Base-by-base conservation (phyloP, 805 yeast genomes). In the Debaryomyces castellii region DNA sequence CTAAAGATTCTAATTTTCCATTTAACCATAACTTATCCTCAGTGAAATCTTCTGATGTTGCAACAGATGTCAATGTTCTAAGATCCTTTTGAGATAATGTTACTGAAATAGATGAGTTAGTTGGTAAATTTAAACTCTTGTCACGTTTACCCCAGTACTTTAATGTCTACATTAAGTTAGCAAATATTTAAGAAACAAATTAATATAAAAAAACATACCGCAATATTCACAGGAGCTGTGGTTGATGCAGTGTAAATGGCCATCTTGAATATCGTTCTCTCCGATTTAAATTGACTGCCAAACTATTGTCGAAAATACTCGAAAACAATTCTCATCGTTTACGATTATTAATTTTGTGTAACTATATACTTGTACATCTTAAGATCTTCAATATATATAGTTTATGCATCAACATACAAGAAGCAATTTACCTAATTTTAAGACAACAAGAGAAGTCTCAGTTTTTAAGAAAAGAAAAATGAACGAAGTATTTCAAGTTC, bases 61-160 rank as follows among this genome's bases (percentile, higher is more conserved):
- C 80, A 2, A 88, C 97, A 4, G 97, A 87, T 11, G 99, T 94
- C 55, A 89, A 74, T 0, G 99, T 91, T 58, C 96, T 80, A 55
- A 94, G 77, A 65, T 94, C 97, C 48, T 85, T 81, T 68, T 92
- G 98, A 3, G 95, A 81, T 51, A 94, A 76, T 8, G 99, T 94
- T 40, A 94, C 97, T 18, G 97, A 89, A 54, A 94, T 90, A 23
- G 97, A 90, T 10, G 96, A 87, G 73, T 94, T 94, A 44, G 99
- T 94, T 40, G 99, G 99, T 43, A 94, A 74, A 62, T 94, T 94
- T 59, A 94, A 80, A 40, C 76, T 73, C 51, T 82, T 84, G 68
- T 94, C 98, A 62, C 99, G 81, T 70, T 94, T 94, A 40, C 99
- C 99, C 99, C 99, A 94, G 74, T 94, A 94, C 71, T 94, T 94